Base-by-base conservation (phyloP, 495 filamentous ascomycete species). In the Tetracladium marchalianum region DNA sequence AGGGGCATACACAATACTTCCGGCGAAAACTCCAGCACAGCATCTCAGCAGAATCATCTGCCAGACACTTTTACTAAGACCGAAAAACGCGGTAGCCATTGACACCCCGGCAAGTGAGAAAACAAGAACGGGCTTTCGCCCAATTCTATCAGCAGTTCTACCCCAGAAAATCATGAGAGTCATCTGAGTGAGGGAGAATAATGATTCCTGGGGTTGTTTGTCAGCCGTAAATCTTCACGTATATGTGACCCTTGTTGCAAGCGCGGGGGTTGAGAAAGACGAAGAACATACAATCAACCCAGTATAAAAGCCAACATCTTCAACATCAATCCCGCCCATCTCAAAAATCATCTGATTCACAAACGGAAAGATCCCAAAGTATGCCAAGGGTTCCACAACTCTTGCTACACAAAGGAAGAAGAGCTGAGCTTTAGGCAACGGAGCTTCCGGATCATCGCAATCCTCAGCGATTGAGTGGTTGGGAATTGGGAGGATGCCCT, bases 311-410 rank as follows among this genome's bases (percentile, higher is more conserved):
- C 83, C 83, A 34, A 85, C 72, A 64, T 84, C 76, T 31, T 64
- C 54, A 43, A 76, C 67, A 13, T 60, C 38, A 8, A 86, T 54
- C 27, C 66, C 50, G 4, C 80, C 82, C 50, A 73, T 76, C 27
- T 75, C 64, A 54, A 72, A 65, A 4, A 81, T 72, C 83, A 87
- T 87, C 50, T 78, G 62, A 55, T 76, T 82, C 58, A 87, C 74
- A 62, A 81, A 87, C 0, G 83, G 83, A 57, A 87, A 80, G 57
- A 86, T 85, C 53, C 68, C 72, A 64, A 86, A 87, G 64, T 81
- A 87, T 12, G 81, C 78, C 31, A 85, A 66, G 4, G 83, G 82
- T 60, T 87, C 83, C n/a, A 84, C 60, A n/a, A 79, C 58, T 9
- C 81, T 71, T 1, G 77, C 76, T 56, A 73, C 82, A 62, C 82